These are phyloP conservation scores for Pistacia atlantica DNA, from an alignment of 345 rosid species.

Conservation along the genomic window DNA sequence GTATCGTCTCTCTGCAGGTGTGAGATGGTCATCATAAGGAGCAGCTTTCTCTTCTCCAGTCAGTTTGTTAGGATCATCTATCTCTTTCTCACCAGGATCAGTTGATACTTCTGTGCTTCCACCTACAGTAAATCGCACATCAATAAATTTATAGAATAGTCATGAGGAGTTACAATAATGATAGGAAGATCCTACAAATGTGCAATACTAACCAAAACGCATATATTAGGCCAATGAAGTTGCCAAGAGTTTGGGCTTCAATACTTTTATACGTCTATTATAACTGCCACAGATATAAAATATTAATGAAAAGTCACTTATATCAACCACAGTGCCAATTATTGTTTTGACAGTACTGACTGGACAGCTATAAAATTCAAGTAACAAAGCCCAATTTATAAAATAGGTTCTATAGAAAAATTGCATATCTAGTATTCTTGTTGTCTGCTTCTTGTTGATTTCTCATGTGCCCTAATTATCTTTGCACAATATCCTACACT, in stretches of 20 bases:
- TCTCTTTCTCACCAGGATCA: conserved; percentile 30
- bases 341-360: not conserved
- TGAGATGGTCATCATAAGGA: conserved; percentile 42
- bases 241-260: not conserved
- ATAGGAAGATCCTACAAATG: not conserved
- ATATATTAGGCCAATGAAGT: not conserved
- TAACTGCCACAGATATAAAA: not conserved
- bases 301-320: not conserved
- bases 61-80: conserved; percentile 30
- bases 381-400: not conserved
- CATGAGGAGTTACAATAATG: not conserved
- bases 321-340: not conserved
- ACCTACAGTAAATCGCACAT: conserved; percentile 27
- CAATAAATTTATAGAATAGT: not conserved
- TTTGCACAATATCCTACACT: not conserved
- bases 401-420: not conserved
- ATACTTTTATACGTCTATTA: not conserved
- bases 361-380: not conserved
- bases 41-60: conserved; percentile 42
- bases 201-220: not conserved
- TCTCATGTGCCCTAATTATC: not conserved
- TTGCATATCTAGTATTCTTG: not conserved
- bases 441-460: not conserved
- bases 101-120: conserved; percentile 30
- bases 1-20: conserved; percentile 59